Evolutionary conservation across 306 rosid genomes (phyloP).

Genomic region (Macrotyloma uniflorum): DNA sequence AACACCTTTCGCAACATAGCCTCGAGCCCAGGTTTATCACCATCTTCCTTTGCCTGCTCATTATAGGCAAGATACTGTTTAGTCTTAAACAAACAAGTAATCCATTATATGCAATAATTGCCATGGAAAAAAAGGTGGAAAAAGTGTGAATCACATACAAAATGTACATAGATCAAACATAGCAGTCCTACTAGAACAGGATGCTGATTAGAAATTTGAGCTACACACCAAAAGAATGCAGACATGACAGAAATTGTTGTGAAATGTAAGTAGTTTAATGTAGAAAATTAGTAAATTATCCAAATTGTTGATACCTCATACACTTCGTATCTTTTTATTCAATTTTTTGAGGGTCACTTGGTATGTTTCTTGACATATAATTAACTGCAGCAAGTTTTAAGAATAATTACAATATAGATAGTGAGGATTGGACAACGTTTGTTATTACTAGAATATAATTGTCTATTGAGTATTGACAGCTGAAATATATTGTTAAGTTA

Average conservation of each 20-base stretch:
- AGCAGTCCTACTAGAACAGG: neutral
- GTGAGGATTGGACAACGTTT: neutral
- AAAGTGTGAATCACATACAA: conserved; percentile 2
- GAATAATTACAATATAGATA: neutral
- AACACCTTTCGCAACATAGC: conserved; percentile 95
- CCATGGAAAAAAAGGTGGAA: conserved; percentile 2
- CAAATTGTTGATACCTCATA: neutral
- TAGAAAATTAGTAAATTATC: conserved; percentile 3
- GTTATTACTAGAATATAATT: neutral
- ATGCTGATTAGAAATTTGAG: conserved; percentile 18
- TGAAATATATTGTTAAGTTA: conserved; percentile 15
- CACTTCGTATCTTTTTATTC: neutral
- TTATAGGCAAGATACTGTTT: conserved; percentile 40
- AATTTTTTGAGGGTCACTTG: neutral
- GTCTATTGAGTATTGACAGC: conserved; percentile 21
- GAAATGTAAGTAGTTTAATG: conserved; percentile 3
- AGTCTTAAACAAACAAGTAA: neutral
- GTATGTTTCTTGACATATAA: neutral
- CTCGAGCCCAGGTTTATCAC: conserved; percentile 95
- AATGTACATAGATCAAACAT: neutral
- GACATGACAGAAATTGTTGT: conserved; percentile 14
- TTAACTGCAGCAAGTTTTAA: neutral
- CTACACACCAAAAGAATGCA: conserved; percentile 6
- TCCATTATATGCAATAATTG: neutral
- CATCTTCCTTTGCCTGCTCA: conserved; percentile 90